These are phyloP conservation scores for Microdochium nivale DNA, from an alignment of 2,329 filamentous ascomycete species.

Conservation along the genomic window DNA sequence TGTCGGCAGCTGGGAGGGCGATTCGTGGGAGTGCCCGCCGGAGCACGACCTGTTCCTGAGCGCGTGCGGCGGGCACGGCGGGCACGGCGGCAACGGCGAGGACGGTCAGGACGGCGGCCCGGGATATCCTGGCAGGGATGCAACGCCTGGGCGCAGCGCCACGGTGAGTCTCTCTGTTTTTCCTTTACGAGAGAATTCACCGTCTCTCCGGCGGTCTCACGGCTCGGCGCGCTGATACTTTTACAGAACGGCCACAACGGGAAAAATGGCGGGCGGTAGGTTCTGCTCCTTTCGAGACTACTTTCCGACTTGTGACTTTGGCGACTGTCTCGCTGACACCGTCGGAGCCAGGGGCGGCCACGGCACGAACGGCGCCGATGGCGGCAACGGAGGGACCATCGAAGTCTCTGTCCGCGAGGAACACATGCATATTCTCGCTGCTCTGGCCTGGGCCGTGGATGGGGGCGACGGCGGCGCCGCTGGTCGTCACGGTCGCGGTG, in stretches of 20 bases:
- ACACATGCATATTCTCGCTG: conserved; percentile 5
- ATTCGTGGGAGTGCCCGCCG: too few species aligned
- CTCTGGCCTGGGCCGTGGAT: neutral
- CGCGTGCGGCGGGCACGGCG: conserved; percentile 1
- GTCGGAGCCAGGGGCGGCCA: conserved; percentile 1
- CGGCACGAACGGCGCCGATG: conserved; percentile 7
- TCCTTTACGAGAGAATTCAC: too few species aligned
- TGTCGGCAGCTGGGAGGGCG: too few species aligned
- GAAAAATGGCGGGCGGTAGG: too few species aligned
- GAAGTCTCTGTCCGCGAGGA: conserved; percentile 4
- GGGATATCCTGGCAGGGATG: neutral
- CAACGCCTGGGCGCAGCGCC: too few species aligned
- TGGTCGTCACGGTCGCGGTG: neutral
- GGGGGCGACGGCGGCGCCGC: neutral
- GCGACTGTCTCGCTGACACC: neutral
- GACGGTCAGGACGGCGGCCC: conserved; percentile 4
- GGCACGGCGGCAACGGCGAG: conserved; percentile 6
- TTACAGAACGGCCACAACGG: too few species aligned
- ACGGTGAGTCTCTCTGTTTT: too few species aligned
- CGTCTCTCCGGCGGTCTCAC: too few species aligned
- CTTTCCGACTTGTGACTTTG: too few species aligned
- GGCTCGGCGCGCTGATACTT: too few species aligned
- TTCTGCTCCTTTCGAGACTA: too few species aligned
- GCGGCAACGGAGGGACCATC: conserved; percentile 6
- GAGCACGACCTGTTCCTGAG: too few species aligned